These are phyloP conservation scores for Phytophthora boehmeriae DNA, from an alignment of 352 stramenopile species.

Conservation along the genomic window DNA sequence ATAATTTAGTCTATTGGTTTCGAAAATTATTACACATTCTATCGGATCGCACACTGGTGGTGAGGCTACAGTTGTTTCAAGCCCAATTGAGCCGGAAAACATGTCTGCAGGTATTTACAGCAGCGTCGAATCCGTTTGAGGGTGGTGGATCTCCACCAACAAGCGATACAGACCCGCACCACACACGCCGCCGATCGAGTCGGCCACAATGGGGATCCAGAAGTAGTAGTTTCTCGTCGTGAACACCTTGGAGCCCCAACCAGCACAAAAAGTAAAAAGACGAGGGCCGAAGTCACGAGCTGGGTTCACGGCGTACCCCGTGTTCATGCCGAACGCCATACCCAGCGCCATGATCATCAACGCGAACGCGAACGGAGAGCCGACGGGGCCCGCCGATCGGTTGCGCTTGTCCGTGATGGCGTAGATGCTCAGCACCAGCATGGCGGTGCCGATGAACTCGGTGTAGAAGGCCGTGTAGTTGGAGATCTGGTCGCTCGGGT, in stretches of 20 bases:
- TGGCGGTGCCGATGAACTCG: conserved; percentile 2
- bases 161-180: conserved; percentile 1
- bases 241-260: conserved; percentile 1
- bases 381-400: neutral
- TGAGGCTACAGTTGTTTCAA: neutral
- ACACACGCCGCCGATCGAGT: neutral
- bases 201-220: conserved; percentile 2
- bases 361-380: neutral
- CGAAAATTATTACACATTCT: no score
- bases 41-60: no score
- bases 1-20: no score
- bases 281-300: conserved; percentile 2
- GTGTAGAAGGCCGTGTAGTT: conserved; percentile 5
- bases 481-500: conserved; percentile 4
- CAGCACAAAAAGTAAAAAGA: neutral
- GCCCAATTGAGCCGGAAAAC: no score
- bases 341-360: conserved; percentile 1
- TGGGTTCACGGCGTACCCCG: conserved; percentile 2
- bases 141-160: conserved; percentile 3
- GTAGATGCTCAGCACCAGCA: conserved; percentile 5
- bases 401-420: conserved; percentile 5
- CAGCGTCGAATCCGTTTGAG: neutral
- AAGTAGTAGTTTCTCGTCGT: conserved; percentile 3
- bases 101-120: neutral
- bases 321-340: conserved; percentile 4